phyloP scores from a whole-genome alignment of 1,284 basidiomycete species.

The Sporisorium graminicola region DNA sequence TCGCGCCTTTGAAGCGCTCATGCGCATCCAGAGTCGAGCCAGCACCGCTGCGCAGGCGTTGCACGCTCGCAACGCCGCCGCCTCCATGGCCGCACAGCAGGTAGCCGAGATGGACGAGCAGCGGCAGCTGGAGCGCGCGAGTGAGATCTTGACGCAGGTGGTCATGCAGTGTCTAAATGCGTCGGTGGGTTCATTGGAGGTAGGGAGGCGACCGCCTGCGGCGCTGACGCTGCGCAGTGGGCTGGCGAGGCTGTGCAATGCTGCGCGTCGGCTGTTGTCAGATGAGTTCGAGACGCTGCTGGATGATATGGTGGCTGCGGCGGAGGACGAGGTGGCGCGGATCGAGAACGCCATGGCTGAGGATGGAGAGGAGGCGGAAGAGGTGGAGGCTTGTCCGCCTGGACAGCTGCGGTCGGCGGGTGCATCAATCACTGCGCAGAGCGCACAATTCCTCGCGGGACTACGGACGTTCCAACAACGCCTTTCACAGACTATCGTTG shows the following conservation, averaged over 20 bases:
- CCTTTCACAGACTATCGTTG: slow-evolving; percentile 34
- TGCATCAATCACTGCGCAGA: slow-evolving; percentile 23
- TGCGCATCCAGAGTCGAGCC: slow-evolving; percentile 35
- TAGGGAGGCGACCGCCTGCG: slow-evolving; percentile 10
- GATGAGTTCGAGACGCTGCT: slow-evolving; percentile 48
- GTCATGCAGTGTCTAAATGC: slow-evolving; percentile 48
- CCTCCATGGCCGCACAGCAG: slow-evolving; percentile 28
- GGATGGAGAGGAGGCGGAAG: slow-evolving; percentile 2
- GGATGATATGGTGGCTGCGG: slow-evolving; percentile 43
- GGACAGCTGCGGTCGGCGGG: slow-evolving; percentile 16
- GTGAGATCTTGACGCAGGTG: slow-evolving; percentile 46
- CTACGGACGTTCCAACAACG: slow-evolving; percentile 48
- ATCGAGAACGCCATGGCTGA: slow-evolving; percentile 25
- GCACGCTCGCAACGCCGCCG: slow-evolving; percentile 16
- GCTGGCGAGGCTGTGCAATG: slow-evolving; percentile 37
- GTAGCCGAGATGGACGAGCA: slow-evolving; percentile 46
- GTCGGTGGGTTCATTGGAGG: slow-evolving; percentile 28
- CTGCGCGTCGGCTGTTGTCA: slow-evolving; percentile 31
- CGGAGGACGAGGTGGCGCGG: slow-evolving; percentile 31
- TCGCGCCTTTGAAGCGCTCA: slow-evolving; percentile 33
- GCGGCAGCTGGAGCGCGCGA: slow-evolving; percentile 30
- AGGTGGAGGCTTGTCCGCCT: neutral
- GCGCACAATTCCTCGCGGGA: slow-evolving; percentile 28
- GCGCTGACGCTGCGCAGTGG: slow-evolving; percentile 33
- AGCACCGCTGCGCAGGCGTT: slow-evolving; percentile 35